Evolutionary conservation across 441 rosid genomes (phyloP).

Genomic region (Theobroma grandiflorum): DNA sequence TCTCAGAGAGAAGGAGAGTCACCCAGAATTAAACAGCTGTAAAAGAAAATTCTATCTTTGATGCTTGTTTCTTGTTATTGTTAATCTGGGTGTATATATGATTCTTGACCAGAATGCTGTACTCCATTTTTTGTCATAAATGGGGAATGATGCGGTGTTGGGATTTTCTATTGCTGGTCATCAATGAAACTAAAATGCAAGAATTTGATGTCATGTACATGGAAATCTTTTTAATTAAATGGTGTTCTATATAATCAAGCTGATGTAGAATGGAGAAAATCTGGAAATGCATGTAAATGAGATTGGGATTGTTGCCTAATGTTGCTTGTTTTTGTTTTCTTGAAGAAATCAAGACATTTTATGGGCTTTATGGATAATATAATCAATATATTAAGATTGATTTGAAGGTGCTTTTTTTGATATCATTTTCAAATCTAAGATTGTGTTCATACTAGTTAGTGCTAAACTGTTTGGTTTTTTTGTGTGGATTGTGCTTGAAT

Average conservation of each 20-base stretch:
- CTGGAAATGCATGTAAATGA: neutral
- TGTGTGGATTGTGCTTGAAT: neutral
- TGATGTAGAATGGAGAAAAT: neutral
- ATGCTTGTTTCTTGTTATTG: neutral
- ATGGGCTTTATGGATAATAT: neutral
- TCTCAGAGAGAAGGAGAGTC: slow-evolving; percentile 71
- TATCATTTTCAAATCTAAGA: neutral
- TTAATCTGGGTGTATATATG: neutral
- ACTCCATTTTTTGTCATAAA: neutral
- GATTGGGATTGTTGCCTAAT: neutral
- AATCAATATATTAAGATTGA: neutral
- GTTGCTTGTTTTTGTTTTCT: neutral
- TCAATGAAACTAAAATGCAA: neutral
- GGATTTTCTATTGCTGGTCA: slow-evolving; percentile 1
- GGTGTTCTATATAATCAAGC: neutral
- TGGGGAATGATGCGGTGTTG: neutral
- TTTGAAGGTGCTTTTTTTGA: neutral
- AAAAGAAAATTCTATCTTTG: too few species aligned
- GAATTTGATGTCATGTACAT: neutral
- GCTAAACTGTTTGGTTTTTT: neutral
- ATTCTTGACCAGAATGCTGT: neutral
- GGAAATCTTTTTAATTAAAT: neutral
- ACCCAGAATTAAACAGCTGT: neutral
- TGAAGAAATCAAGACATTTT: neutral
- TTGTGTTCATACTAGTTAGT: neutral